A percentile compares a stretch with the other conserved stretches of the same genome.
Evolutionary conservation across 2,329 filamentous ascomycete genomes (phyloP).

Genomic region (Cytospora mali): DNA sequence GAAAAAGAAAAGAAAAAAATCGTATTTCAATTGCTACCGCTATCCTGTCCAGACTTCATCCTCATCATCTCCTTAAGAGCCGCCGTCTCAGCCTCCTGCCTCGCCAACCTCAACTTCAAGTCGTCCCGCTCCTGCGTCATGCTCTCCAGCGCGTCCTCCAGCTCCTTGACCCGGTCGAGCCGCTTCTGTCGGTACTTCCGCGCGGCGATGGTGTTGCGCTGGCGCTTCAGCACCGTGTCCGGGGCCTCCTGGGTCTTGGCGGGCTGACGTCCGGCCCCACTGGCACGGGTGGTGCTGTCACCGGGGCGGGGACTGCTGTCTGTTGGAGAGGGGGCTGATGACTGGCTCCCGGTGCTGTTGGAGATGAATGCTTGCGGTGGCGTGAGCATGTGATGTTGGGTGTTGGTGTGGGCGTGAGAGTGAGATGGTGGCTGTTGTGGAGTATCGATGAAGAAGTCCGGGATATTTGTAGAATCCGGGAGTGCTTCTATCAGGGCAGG

Average conservation of each 20-base stretch:
- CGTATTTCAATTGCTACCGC: constrained; percentile 14
- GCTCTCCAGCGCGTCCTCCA: constrained; percentile 56
- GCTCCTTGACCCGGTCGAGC: constrained; percentile 58
- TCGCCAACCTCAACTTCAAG: constrained; percentile 56
- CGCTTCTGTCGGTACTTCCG: constrained; percentile 66
- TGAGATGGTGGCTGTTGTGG: constrained; percentile 4
- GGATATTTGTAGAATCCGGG: constrained; percentile 23
- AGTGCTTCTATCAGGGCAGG: constrained; percentile 27
- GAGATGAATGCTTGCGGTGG: not conserved
- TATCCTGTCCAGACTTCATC: constrained; percentile 23
- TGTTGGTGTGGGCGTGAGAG: not conserved
- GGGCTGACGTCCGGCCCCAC: constrained; percentile 20
- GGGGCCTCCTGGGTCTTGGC: constrained; percentile 30
- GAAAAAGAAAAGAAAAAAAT: not conserved
- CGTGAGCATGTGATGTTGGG: constrained; percentile 18
- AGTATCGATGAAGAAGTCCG: constrained; percentile 27
- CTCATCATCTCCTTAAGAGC: constrained; percentile 51
- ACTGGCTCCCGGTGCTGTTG: constrained; percentile 13
- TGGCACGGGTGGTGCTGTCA: not conserved
- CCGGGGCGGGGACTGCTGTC: constrained; percentile 13
- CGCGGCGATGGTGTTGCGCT: constrained; percentile 64
- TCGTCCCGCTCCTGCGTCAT: constrained; percentile 59
- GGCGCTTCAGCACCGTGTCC: constrained; percentile 49
- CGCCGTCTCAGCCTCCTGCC: constrained; percentile 61
- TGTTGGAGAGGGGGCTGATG: constrained; percentile 21